A percentile compares a stretch with the other conserved stretches of the same genome.
phyloP scores from a whole-genome alignment of 2,329 filamentous ascomycete species.

The Camillea tinctor region DNA sequence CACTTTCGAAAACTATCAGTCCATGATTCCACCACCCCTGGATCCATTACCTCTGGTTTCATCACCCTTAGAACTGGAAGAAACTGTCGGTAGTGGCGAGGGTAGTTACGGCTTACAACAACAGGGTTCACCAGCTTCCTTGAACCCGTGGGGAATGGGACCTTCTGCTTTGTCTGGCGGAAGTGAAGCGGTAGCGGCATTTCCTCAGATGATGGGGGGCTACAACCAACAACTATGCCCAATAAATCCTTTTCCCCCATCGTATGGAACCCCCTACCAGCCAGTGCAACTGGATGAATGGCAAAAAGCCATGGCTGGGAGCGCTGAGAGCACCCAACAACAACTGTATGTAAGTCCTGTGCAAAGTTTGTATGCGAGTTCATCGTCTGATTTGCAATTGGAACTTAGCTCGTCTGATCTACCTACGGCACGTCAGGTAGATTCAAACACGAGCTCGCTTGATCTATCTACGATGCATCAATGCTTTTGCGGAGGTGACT shows the following conservation, averaged over 20 bases:
- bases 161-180: slow-evolving; percentile 11
- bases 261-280: slow-evolving; percentile 16
- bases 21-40: slow-evolving; percentile 5
- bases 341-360: too few species aligned
- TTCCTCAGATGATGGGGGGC: slow-evolving; percentile 2
- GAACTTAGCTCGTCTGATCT: slow-evolving; percentile 3
- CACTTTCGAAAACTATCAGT: slow-evolving; percentile 9
- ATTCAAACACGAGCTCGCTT: slow-evolving; percentile 4
- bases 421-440: slow-evolving; percentile 33
- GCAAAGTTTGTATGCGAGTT: slow-evolving; percentile 5
- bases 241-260: slow-evolving; percentile 13
- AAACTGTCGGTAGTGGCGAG: too few species aligned
- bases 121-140: too few species aligned
- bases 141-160: slow-evolving; percentile 18
- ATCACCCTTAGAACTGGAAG: too few species aligned
- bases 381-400: slow-evolving; percentile 4
- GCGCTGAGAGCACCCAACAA: slow-evolving; percentile 8
- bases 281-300: slow-evolving; percentile 26
- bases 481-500: slow-evolving; percentile 64
- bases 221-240: slow-evolving; percentile 13
- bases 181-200: slow-evolving; percentile 9
- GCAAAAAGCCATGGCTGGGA: slow-evolving; percentile 22
- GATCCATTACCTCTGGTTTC: too few species aligned
- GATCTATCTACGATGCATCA: slow-evolving; percentile 36
- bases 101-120: too few species aligned